phyloP scores from a whole-genome alignment of 805 yeast genomes.

The Nakazawaea siamensis region DNA sequence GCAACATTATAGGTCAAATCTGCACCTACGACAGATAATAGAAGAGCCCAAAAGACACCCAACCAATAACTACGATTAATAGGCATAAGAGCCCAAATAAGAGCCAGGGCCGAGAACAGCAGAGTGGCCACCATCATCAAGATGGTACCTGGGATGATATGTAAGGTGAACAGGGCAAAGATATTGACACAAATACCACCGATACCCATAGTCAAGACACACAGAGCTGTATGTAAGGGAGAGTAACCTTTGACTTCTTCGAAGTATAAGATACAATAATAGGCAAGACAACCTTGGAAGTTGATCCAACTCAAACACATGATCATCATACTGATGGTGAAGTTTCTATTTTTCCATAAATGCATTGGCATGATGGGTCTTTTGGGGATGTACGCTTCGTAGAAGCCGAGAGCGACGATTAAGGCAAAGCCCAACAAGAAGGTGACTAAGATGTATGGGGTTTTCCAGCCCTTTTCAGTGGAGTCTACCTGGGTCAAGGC shows the following conservation, averaged over 20 bases:
- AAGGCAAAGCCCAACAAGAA: constrained; percentile 29
- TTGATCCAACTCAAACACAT: constrained; percentile 31
- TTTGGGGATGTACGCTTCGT: constrained; percentile 29
- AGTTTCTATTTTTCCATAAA: constrained; percentile 30
- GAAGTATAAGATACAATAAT: constrained; percentile 33
- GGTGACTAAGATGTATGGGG: constrained; percentile 36
- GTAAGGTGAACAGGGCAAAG: constrained; percentile 38
- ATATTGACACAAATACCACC: constrained; percentile 33
- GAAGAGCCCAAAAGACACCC: constrained; percentile 36
- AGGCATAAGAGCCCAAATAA: constrained; percentile 34
- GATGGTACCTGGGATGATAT: constrained; percentile 31
- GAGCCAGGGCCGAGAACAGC: constrained; percentile 26
- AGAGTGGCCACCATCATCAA: constrained; percentile 26
- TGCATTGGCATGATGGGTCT: constrained; percentile 41
- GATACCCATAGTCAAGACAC: constrained; percentile 34
- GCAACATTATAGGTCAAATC: constrained; percentile 38
- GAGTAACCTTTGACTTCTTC: constrained; percentile 29
- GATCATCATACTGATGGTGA: constrained; percentile 29
- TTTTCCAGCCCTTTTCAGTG: constrained; percentile 33
- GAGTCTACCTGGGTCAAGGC: constrained; percentile 35
- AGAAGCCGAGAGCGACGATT: constrained; percentile 25
- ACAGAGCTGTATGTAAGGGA: constrained; percentile 34
- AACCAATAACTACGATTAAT: constrained; percentile 30
- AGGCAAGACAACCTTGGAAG: constrained; percentile 31
- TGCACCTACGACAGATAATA: constrained; percentile 34